Conservation (phyloP, 2,329 filamentous ascomycete species). For the Microsporum audouinii region DNA sequence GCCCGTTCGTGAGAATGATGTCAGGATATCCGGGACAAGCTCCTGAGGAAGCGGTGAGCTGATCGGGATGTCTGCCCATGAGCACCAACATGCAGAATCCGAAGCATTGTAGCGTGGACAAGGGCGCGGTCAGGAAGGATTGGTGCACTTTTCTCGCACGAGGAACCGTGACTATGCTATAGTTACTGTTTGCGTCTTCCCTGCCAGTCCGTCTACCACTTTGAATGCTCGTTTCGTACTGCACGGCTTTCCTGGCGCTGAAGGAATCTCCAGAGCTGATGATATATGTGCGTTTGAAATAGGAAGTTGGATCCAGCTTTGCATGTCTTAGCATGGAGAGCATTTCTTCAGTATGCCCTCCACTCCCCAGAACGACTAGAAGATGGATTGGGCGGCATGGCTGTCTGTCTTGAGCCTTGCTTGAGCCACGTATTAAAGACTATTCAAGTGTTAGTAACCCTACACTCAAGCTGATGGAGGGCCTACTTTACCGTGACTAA, state of each 20-base stretch:
- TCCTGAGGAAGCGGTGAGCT: conserved; percentile 20
- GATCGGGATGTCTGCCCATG: conserved; percentile 26
- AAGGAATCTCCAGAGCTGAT: conserved; percentile 65
- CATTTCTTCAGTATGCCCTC: conserved; percentile 94
- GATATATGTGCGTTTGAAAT: conserved; percentile 64
- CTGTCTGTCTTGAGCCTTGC: not conserved
- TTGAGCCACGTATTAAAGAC: not conserved
- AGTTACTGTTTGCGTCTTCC: conserved; percentile 21
- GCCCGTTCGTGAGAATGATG: conserved; percentile 75
- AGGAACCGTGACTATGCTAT: conserved; percentile 56
- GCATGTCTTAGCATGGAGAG: conserved; percentile 63
- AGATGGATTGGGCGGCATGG: conserved; percentile 43
- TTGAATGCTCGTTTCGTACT: conserved; percentile 45
- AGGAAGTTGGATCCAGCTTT: conserved; percentile 37
- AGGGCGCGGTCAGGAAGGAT: conserved; percentile 58
- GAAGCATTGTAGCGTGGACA: conserved; percentile 57
- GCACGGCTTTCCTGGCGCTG: conserved; percentile 51
- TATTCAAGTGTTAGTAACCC: not conserved
- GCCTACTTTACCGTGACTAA: conserved; percentile 15
- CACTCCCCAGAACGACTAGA: conserved; percentile 76
- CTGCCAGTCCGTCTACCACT: not conserved
- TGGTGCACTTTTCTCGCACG: conserved; percentile 77
- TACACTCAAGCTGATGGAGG: conserved; percentile 20
- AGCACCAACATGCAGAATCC: conserved; percentile 50
- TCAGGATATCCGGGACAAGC: conserved; percentile 47